phyloP scores from a whole-genome alignment of 169 alveolate species.

The Cryptosporidium tyzzeri region DNA sequence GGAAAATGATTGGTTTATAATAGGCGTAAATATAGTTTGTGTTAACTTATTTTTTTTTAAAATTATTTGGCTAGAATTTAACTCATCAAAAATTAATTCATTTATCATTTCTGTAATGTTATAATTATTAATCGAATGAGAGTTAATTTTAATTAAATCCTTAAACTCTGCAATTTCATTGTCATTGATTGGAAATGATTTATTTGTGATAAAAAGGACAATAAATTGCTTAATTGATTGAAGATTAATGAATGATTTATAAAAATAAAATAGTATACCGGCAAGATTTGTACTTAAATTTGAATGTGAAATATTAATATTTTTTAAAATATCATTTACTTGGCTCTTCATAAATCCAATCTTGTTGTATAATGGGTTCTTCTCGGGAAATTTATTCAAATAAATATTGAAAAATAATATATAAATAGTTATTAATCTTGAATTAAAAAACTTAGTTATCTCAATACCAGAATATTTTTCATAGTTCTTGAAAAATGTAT shows the following conservation, averaged over 20 bases:
- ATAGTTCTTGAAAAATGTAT: neutral
- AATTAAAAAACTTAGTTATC: constrained; percentile 5
- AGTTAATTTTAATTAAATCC: neutral
- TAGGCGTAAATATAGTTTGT: constrained; percentile 7
- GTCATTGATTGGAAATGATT: neutral
- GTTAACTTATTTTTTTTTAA: constrained; percentile 40
- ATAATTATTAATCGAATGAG: neutral
- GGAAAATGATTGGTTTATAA: constrained; percentile 4
- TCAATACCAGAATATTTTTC: neutral
- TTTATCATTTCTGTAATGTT: neutral
- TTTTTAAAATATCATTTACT: neutral
- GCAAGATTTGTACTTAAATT: constrained; percentile 8
- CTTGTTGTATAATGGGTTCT: neutral
- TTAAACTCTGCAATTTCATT: neutral
- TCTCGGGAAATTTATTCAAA: constrained; percentile 29
- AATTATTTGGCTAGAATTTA: constrained; percentile 6
- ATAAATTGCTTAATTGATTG: constrained; percentile 62
- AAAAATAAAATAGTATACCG: constrained; percentile 19
- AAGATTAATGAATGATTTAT: constrained; percentile 24
- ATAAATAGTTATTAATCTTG: constrained; percentile 1
- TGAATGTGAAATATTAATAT: constrained; percentile 20
- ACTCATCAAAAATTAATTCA: constrained; percentile 48
- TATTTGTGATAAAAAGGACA: constrained; percentile 8
- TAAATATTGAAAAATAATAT: constrained; percentile 9
- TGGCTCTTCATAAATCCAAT: neutral